phyloP scores from a whole-genome alignment of 768 basidiomycete species.

The Candolleomyces eurysporus region DNA sequence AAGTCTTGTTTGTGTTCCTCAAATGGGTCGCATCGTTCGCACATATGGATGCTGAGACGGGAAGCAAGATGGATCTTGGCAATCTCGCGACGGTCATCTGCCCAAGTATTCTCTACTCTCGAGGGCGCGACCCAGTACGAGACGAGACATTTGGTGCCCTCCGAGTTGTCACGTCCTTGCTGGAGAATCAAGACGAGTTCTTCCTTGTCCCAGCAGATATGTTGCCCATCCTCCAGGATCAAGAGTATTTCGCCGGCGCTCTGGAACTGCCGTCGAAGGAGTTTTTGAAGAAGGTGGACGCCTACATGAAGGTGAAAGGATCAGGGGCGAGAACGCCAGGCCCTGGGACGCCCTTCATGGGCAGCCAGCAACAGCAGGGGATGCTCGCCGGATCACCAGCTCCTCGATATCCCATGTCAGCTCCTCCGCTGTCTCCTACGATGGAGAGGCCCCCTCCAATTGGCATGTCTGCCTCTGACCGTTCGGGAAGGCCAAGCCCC shows the following conservation, averaged over 20 bases:
- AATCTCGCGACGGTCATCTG: conserved; percentile 97
- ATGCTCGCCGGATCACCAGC: background rate
- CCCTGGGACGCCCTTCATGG: conserved; percentile 6
- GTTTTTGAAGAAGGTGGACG: conserved; percentile 92
- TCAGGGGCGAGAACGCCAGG: conserved; percentile 11
- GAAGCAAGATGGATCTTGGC: conserved; percentile 95
- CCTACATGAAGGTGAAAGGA: conserved; percentile 76
- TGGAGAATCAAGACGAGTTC: conserved; percentile 94
- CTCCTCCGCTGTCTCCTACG: conserved; percentile 5
- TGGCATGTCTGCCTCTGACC: conserved; percentile 3
- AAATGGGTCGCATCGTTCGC: conserved; percentile 99
- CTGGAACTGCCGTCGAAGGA: conserved; percentile 93
- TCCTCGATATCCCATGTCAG: background rate
- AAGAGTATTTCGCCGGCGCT: conserved; percentile 86
- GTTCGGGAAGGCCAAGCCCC: conserved; percentile 9
- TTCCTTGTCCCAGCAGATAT: conserved; percentile 95
- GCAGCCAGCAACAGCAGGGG: background rate
- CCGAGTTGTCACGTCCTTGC: conserved; percentile 76
- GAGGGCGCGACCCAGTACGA: conserved; percentile 78
- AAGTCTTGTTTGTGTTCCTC: conserved; percentile 95
- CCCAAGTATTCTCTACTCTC: conserved; percentile 95
- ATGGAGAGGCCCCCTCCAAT: conserved; percentile 12
- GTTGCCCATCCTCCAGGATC: conserved; percentile 79
- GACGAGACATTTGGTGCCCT: conserved; percentile 94
- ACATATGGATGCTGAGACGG: conserved; percentile 95